Evolutionary conservation across 805 yeast genomes (phyloP).

Genomic region (Metschnikowia hibisci): DNA sequence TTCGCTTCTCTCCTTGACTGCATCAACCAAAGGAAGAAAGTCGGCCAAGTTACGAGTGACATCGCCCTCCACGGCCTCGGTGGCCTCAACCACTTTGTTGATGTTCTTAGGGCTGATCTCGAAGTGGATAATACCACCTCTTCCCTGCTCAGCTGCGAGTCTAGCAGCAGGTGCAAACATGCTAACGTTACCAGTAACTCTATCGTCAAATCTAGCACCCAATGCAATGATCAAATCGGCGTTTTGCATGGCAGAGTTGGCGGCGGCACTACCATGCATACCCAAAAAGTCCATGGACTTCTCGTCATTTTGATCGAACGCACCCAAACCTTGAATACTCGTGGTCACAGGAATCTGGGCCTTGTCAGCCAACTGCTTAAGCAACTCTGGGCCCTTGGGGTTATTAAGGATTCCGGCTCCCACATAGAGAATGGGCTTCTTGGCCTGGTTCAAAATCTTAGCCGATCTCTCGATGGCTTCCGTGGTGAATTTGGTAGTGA

Average conservation of each 20-base stretch:
- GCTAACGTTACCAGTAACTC: conserved; percentile 84
- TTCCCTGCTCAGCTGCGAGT: conserved; percentile 77
- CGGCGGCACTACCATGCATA: conserved; percentile 97
- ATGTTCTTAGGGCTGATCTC: conserved; percentile 96
- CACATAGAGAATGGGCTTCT: conserved; percentile 83
- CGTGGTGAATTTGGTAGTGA: conserved; percentile 68
- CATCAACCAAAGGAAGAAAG: conserved; percentile 66
- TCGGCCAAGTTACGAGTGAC: conserved; percentile 72
- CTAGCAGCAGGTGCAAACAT: conserved; percentile 94
- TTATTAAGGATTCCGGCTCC: conserved; percentile 87
- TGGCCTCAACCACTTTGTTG: conserved; percentile 94
- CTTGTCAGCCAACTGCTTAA: conserved; percentile 83
- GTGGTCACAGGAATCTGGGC: conserved; percentile 96
- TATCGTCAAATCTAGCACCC: conserved; percentile 97
- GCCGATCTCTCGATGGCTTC: conserved; percentile 78
- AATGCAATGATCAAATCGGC: conserved; percentile 92
- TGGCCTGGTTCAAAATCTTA: conserved; percentile 70
- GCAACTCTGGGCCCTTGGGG: conserved; percentile 71
- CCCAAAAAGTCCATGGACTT: conserved; percentile 95
- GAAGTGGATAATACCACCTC: conserved; percentile 96
- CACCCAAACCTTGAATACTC: conserved; percentile 89
- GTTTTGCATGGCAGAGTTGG: conserved; percentile 88
- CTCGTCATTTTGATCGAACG: conserved; percentile 87
- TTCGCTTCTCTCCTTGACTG: conserved; percentile 63
- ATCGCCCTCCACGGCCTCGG: conserved; percentile 96